phyloP scores from a whole-genome alignment of 192 early-diverging fungal genomes.

The Geranomyces michiganensis region DNA sequence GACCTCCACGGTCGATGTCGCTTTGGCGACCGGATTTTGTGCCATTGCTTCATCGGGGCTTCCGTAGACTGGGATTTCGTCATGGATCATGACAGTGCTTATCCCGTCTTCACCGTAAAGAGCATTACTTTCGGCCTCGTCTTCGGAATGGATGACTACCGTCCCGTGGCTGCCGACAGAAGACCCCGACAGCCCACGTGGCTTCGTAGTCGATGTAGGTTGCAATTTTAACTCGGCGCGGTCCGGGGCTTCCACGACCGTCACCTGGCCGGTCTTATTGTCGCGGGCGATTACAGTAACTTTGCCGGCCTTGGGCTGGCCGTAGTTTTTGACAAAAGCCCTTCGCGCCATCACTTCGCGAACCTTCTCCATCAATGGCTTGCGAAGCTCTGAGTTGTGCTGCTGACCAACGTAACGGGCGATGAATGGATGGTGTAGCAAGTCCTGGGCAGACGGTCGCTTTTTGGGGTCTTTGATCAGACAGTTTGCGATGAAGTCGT shows the following conservation, averaged over 20 bases:
- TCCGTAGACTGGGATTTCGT: neutral
- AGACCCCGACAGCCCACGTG: constrained; percentile 17
- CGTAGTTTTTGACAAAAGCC: constrained; percentile 12
- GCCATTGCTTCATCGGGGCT: constrained; percentile 3
- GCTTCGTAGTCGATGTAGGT: neutral
- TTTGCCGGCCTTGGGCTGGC: neutral
- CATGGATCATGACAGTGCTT: neutral
- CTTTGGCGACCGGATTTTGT: no score
- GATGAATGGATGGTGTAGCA: constrained; percentile 43
- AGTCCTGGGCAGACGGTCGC: constrained; percentile 29
- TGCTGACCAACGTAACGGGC: constrained; percentile 17
- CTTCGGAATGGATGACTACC: constrained; percentile 23
- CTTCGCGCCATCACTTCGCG: constrained; percentile 20
- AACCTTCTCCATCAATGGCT: constrained; percentile 25
- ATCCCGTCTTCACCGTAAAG: neutral
- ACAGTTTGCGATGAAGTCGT: constrained; percentile 44
- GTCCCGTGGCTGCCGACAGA: constrained; percentile 18
- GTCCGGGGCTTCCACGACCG: neutral
- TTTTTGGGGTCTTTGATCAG: constrained; percentile 41
- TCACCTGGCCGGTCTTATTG: neutral
- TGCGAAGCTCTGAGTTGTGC: constrained; percentile 19
- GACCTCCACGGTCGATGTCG: neutral
- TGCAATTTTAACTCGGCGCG: neutral
- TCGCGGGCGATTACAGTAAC: neutral
- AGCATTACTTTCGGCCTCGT: neutral